Evolutionary conservation across 208 protist genomes (phyloP).

Genomic region (Polymyxa betae): DNA sequence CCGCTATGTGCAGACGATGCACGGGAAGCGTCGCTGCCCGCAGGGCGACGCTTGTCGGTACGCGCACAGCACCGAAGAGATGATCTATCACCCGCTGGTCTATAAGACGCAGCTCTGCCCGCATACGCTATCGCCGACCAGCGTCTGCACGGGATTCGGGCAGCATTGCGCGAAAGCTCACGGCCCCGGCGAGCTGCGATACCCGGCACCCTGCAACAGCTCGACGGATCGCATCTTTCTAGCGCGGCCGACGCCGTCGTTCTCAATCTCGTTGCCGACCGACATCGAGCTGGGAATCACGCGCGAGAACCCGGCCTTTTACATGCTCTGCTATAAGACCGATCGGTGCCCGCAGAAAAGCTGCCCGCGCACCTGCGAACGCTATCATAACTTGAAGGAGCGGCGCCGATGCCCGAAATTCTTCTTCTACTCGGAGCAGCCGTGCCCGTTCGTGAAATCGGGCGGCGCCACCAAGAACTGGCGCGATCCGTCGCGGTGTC

Average conservation of each 20-base stretch:
- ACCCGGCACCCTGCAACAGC: conserved; percentile 33
- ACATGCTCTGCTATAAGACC: conserved; percentile 51
- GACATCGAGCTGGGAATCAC: conserved; percentile 44
- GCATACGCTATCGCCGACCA: conserved; percentile 44
- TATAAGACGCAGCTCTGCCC: conserved; percentile 63
- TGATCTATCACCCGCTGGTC: conserved; percentile 60
- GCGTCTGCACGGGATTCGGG: conserved; percentile 57
- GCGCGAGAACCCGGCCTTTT: conserved; percentile 1
- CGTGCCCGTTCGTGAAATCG: conserved; percentile 49
- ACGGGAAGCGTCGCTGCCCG: conserved; percentile 46
- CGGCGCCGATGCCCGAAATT: conserved; percentile 46
- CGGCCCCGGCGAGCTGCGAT: conserved; percentile 47
- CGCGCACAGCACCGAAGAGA: conserved; percentile 60
- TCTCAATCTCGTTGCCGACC: background rate
- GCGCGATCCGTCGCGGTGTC: conserved; percentile 45
- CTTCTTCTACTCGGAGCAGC: conserved; percentile 46
- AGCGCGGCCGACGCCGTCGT: background rate
- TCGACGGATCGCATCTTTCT: conserved; percentile 14
- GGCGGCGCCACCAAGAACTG: conserved; percentile 49
- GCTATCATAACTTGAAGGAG: conserved; percentile 51
- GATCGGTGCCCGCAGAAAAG: conserved; percentile 48
- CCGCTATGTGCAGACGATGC: conserved; percentile 56
- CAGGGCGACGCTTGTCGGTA: conserved; percentile 56
- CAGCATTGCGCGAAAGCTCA: conserved; percentile 62
- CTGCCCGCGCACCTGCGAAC: conserved; percentile 38